These are phyloP conservation scores for Pseudocercospora pini-densiflorae DNA, from an alignment of 2,329 filamentous ascomycete genomes.

Conservation along the genomic window DNA sequence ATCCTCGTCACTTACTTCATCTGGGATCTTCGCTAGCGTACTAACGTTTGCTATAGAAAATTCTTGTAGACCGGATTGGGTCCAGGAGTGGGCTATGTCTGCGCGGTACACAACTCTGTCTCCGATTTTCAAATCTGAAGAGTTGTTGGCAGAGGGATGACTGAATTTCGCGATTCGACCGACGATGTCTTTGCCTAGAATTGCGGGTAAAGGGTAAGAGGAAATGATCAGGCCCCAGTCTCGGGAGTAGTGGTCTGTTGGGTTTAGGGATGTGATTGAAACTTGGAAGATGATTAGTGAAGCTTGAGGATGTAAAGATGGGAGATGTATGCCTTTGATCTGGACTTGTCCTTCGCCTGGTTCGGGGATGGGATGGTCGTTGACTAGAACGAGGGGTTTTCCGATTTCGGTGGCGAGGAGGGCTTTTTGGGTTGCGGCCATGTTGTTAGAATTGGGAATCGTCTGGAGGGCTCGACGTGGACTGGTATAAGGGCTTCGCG, in stretches of 20 bases:
- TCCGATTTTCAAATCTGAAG: not conserved
- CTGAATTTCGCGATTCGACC: not conserved
- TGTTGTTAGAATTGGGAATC: not conserved
- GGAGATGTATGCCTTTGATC: not conserved
- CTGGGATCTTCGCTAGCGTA: not conserved
- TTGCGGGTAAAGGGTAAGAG: not conserved
- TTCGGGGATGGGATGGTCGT: not conserved
- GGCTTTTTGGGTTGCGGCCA: not conserved
- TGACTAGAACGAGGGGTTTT: not conserved
- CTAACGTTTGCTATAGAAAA: not conserved
- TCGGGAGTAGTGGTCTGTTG: not conserved
- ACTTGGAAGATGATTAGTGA: not conserved
- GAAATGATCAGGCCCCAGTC: not conserved
- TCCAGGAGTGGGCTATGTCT: not conserved
- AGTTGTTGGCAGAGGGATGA: not conserved
- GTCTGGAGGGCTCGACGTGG: not conserved
- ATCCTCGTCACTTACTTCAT: not conserved
- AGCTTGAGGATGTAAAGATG: no score
- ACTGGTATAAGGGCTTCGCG: not conserved
- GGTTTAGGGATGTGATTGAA: not conserved
- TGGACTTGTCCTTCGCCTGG: not conserved
- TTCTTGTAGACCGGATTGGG: not conserved
- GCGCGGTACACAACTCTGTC: not conserved
- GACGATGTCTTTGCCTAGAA: not conserved
- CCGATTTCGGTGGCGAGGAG: not conserved